Percentiles rank a stretch among this genome's conserved stretches.
Evolutionary conservation across 176 grass and related monocot genomes (phyloP).

Genomic region (Neostapfia colusana): DNA sequence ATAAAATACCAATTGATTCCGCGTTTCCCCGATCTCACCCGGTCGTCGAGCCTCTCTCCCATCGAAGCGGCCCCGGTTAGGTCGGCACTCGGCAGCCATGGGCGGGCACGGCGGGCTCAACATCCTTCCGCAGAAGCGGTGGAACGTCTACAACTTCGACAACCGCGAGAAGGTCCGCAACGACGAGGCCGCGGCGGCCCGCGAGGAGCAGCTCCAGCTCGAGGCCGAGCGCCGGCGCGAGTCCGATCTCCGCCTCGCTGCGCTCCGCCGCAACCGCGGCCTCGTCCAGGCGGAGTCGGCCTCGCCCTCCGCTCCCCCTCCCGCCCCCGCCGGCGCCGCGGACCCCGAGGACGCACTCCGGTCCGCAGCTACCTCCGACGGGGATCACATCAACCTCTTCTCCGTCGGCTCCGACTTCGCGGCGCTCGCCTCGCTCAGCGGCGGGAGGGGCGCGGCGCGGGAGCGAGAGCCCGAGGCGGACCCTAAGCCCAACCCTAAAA

Average conservation of each 20-base stretch:
- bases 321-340: neutral
- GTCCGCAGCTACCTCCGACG: slow-evolving; percentile 4
- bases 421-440: slow-evolving; percentile 46
- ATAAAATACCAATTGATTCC: too few species aligned
- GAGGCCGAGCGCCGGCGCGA: slow-evolving; percentile 77
- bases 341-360: neutral
- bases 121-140: slow-evolving; percentile 94
- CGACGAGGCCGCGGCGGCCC: slow-evolving; percentile 84
- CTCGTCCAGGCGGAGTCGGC: slow-evolving; percentile 10
- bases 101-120: slow-evolving; percentile 90
- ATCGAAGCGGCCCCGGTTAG: too few species aligned
- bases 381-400: slow-evolving; percentile 80
- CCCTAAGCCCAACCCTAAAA: slow-evolving; percentile 51
- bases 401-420: slow-evolving; percentile 55
- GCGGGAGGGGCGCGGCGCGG: slow-evolving; percentile 42
- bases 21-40: too few species aligned
- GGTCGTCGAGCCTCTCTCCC: too few species aligned
- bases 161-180: slow-evolving; percentile 90
- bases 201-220: slow-evolving; percentile 80
- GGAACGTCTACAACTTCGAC: slow-evolving; percentile 95
- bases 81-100: slow-evolving; percentile 40
- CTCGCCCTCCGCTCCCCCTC: neutral
- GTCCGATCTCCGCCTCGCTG: slow-evolving; percentile 58
- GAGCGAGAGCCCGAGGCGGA: slow-evolving; percentile 23
- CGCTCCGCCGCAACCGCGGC: slow-evolving; percentile 64